A percentile compares a stretch with the other conserved stretches of the same genome.
phyloP scores from a whole-genome alignment of 106 monocot genomes.

The Apostasia shenzhenica region DNA sequence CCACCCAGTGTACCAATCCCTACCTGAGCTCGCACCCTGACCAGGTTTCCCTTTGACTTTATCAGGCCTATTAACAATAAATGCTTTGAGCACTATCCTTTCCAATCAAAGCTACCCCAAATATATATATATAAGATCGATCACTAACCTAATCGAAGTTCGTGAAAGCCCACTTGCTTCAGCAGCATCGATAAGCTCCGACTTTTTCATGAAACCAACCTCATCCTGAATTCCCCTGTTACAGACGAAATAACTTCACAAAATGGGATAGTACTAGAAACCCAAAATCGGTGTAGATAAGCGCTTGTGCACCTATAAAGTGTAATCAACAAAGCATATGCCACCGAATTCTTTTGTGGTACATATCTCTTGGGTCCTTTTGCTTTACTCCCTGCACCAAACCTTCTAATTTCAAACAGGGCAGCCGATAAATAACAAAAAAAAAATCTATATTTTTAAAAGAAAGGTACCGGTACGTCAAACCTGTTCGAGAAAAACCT shows the following conservation, averaged over 20 bases:
- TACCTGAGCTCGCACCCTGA: conserved; percentile 52
- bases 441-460: background rate
- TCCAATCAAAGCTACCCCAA: background rate
- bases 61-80: conserved; percentile 38
- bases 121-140: background rate
- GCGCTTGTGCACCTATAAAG: conserved; percentile 56
- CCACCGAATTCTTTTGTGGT: conserved; percentile 90
- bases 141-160: conserved; percentile 53
- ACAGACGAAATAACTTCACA: conserved; percentile 1
- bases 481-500: conserved; percentile 21
- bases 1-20: conserved; percentile 94
- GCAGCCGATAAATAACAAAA: background rate
- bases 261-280: background rate
- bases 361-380: conserved; percentile 66
- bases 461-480: background rate
- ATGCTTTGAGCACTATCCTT: background rate
- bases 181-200: conserved; percentile 90
- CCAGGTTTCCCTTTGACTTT: conserved; percentile 68
- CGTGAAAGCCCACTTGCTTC: conserved; percentile 92
- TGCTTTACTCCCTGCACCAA: conserved; percentile 54
- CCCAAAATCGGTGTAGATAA: background rate
- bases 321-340: conserved; percentile 87
- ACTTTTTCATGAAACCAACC: conserved; percentile 65
- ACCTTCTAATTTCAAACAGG: background rate
- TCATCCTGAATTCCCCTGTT: conserved; percentile 49